Conservation (phyloP, 2,329 filamentous ascomycete species). For the Cladophialophora immunda region DNA sequence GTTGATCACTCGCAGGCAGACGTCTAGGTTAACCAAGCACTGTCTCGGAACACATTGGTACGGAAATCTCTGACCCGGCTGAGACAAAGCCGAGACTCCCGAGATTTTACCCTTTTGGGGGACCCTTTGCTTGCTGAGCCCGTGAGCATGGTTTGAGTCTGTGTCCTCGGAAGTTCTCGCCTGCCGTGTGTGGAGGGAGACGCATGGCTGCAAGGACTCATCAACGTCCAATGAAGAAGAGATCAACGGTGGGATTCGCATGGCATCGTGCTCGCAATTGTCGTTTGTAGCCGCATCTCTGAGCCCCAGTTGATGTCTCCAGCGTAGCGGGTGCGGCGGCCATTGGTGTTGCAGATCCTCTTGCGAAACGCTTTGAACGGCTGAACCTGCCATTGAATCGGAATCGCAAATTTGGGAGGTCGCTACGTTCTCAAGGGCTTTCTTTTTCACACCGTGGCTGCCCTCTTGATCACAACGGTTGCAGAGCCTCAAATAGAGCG, state of each 20-base stretch:
- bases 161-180: conserved; percentile 6
- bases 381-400: background rate
- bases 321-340: too few relatives aligned
- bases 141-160: background rate
- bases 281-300: background rate
- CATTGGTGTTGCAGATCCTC: background rate
- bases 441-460: background rate
- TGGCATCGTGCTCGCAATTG: background rate
- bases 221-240: background rate
- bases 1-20: background rate
- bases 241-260: background rate
- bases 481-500: background rate
- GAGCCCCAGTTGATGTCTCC: background rate
- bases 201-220: background rate
- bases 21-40: background rate
- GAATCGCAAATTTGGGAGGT: background rate
- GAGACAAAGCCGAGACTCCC: conserved; percentile 32
- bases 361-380: background rate
- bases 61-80: conserved; percentile 18
- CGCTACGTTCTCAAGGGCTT: background rate
- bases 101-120: conserved; percentile 15
- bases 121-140: background rate
- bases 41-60: conserved; percentile 7
- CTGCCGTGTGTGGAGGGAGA: background rate
- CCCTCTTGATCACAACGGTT: background rate